Evolutionary conservation across 345 rosid species (phyloP), one percentile per base, ranked within the genome.

Genomic region (Citrus sp.): DNA sequence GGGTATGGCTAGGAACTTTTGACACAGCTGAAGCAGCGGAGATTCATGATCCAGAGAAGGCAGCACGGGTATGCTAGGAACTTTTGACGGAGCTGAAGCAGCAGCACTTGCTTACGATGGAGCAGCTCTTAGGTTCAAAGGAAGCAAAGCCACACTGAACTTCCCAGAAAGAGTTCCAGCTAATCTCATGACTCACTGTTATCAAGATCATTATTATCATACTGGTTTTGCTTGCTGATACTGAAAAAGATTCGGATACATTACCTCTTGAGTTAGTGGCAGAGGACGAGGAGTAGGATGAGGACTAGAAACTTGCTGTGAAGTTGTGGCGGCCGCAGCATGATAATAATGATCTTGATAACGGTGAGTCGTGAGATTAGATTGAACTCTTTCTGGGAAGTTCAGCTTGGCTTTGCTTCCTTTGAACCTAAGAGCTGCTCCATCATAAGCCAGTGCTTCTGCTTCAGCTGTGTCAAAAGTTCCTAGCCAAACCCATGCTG

Each of bases 371-470:
- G 84, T 80, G 24, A 82, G 71, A 65, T 18, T 34, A 66, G 16
- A 7, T 81, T 90, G 92, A 82, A 91, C 97, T 65, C 97, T 84
- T 82, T 90, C 95, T 0, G 93, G 94, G 86, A 91, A 91, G 70
- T 92, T 92, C n/a, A 92, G 93, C 80, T 91, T 91, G 2, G 97
- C 95, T 85, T 89, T 91, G 90, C 92, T 86, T 76, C 95, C 97
- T 87, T 91, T 92, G 84, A 92, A 92, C 82, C 90, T 83, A 9
- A 92, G 93, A 69, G 97, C 95, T 0, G 95, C 97, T 75, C 90
- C 89, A 74, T 92, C 97, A 27, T 92, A 92, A 38, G 95, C 97
- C 51, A 89, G 81, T 9, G 97, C 97, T 0, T 95, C 97, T 0
- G 90, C 92, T 78, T 92, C 95, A 2, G 92, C 94, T 0, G 97